phyloP scores from a whole-genome alignment of 2,329 filamentous ascomycete genomes.

The Drechmeria coniospora region DNA sequence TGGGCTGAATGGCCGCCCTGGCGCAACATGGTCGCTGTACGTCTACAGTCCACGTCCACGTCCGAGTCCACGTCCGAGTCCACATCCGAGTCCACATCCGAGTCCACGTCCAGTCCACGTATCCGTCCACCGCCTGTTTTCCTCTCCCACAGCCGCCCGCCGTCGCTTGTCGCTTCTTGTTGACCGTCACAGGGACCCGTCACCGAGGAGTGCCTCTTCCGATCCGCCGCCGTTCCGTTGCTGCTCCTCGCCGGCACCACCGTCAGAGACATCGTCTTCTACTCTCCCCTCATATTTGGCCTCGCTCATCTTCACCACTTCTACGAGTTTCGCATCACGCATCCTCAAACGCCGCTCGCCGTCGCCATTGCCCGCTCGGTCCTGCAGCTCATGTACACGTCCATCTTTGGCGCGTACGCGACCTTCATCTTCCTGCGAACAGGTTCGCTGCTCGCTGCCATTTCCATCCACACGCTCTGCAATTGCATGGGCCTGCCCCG shows the following conservation, averaged over 20 bases:
- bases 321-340: conserved; percentile 78
- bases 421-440: conserved; percentile 81
- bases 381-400: conserved; percentile 81
- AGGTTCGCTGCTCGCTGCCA: conserved; percentile 61
- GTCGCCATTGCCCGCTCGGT: conserved; percentile 55
- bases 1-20: conserved; percentile 65
- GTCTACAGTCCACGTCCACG: too few species aligned
- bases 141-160: too few species aligned
- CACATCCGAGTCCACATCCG: too few species aligned
- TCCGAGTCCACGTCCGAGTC: too few species aligned
- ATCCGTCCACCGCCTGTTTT: background rate
- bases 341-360: conserved; percentile 51
- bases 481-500: conserved; percentile 84
- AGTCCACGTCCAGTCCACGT: background rate
- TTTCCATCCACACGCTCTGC: conserved; percentile 73
- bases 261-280: conserved; percentile 49
- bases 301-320: conserved; percentile 91
- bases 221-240: conserved; percentile 69
- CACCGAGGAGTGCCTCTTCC: conserved; percentile 89
- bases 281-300: conserved; percentile 79
- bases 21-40: conserved; percentile 74
- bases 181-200: conserved; percentile 49
- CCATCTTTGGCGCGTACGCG: conserved; percentile 83
- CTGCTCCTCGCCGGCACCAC: conserved; percentile 56
- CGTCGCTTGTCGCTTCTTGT: background rate